Percentiles rank a stretch among this genome's conserved stretches.
Conservation (phyloP, 805 yeast species). For the Lachancea mirantina region DNA sequence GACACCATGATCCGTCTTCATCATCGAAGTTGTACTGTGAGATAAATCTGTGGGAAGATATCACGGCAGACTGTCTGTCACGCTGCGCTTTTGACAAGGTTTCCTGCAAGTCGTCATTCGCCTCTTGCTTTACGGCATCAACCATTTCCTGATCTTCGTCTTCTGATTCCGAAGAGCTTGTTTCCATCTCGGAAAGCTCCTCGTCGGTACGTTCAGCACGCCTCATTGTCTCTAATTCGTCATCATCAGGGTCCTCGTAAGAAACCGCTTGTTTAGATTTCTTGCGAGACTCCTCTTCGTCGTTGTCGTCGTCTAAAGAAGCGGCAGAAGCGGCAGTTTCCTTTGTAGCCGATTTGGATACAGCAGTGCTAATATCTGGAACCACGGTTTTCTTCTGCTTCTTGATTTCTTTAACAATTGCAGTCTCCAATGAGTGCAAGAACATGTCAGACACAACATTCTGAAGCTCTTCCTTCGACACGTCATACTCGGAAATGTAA, state of each 20-base stretch:
- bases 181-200: constrained; percentile 36
- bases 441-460: constrained; percentile 56
- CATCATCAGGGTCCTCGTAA: constrained; percentile 93
- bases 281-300: constrained; percentile 50
- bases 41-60: constrained; percentile 64
- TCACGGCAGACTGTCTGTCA: constrained; percentile 79
- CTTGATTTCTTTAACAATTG: constrained; percentile 72
- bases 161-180: constrained; percentile 35
- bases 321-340: constrained; percentile 32
- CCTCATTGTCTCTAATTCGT: constrained; percentile 84
- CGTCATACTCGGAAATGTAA: constrained; percentile 84
- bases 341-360: constrained; percentile 44
- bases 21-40: constrained; percentile 87
- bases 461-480: constrained; percentile 72
- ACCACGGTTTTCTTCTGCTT: constrained; percentile 59
- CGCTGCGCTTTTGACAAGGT: constrained; percentile 54
- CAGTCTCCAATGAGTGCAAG: constrained; percentile 61
- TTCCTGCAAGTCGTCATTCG: constrained; percentile 20
- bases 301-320: constrained; percentile 43
- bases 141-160: constrained; percentile 33
- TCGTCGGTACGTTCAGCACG: constrained; percentile 71
- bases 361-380: constrained; percentile 66
- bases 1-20: constrained; percentile 83
- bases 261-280: constrained; percentile 82
- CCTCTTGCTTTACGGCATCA: constrained; percentile 23